Evolutionary conservation across 106 monocot species (phyloP), one percentile per base, ranked within the genome.

Genomic region (Acanthochlamys bracteata): DNA sequence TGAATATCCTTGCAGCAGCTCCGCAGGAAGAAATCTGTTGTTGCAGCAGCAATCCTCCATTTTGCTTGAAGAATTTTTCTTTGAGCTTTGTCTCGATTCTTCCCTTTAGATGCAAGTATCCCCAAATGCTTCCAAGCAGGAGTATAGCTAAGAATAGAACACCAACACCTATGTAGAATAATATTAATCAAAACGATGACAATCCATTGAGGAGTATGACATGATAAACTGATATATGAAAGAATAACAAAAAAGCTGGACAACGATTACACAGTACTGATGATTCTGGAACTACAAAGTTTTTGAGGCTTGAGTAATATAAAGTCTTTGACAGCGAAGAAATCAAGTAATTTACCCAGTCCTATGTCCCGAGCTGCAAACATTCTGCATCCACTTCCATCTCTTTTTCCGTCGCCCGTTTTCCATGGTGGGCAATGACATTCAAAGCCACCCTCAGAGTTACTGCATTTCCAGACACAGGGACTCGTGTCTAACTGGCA

Each of bases 21-120:
- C 53, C 10, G 6, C 14, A 67, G 8, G 73, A 73, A 9, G 60
- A 57, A 10, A 80, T 59, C 23, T 66, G 63, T 46, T 84, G 72
- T 41, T 76, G 76, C 15, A 84, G 66, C 10, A 84, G 11, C 16
- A 66, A n/a, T 3, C 84, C 84, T 49, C 84, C 80, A 21, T 84
- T 84, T 55, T 74, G 55, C 25, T 17, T 40, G 64, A 84, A 84
- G 61, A 66, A 77, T 24, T 74, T 58, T 0, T 69, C 55, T 62
- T 70, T 84, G 23, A 73, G 58, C 26, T 20, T 46, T 11, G n/a
- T n/a, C n/a, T 11, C 19, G 16, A 61, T 2, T 55, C 25, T 77
- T 53, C 73, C 76, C 59, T 74, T 73, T 23, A 52, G 14, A 23
- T 25, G 33, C 63, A 45, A 73, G 41, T 60, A 73, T 41, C 24